These are phyloP conservation scores for Artomyces pyxidatus DNA, from an alignment of 768 basidiomycete species.

Conservation along the genomic window DNA sequence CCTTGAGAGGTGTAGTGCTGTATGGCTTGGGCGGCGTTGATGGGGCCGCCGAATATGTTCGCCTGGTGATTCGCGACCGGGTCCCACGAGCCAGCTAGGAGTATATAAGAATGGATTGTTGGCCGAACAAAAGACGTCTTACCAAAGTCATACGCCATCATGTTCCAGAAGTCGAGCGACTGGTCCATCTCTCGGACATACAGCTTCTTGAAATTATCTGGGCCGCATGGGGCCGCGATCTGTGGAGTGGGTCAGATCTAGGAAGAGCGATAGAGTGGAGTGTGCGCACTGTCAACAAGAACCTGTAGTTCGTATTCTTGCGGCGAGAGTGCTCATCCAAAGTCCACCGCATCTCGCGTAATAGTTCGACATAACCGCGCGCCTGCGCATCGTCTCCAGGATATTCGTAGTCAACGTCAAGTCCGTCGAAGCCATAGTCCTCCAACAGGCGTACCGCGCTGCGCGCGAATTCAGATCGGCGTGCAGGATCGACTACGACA, in stretches of 20 bases:
- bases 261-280: background rate
- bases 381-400: constrained; percentile 76
- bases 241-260: constrained; percentile 23
- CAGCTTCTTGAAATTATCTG: constrained; percentile 75
- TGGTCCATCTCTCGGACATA: constrained; percentile 78
- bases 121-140: constrained; percentile 16
- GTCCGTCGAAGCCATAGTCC: constrained; percentile 87
- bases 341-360: constrained; percentile 64
- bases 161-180: constrained; percentile 91
- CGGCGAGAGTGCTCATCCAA: constrained; percentile 71
- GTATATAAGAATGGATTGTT: constrained; percentile 4
- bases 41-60: constrained; percentile 61
- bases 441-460: constrained; percentile 76
- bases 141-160: constrained; percentile 93
- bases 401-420: constrained; percentile 93
- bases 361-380: constrained; percentile 71
- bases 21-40: constrained; percentile 58
- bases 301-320: constrained; percentile 53
- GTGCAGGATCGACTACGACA: constrained; percentile 55
- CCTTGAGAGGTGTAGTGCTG: constrained; percentile 65
- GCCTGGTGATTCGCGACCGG: constrained; percentile 74
- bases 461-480: constrained; percentile 71
- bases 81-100: constrained; percentile 72
- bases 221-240: constrained; percentile 92
- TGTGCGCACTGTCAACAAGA: constrained; percentile 61